Percentiles rank a stretch among this genome's conserved stretches.
These are phyloP conservation scores for Triadica sebifera DNA, from an alignment of 345 rosid species.

Conservation along the genomic window DNA sequence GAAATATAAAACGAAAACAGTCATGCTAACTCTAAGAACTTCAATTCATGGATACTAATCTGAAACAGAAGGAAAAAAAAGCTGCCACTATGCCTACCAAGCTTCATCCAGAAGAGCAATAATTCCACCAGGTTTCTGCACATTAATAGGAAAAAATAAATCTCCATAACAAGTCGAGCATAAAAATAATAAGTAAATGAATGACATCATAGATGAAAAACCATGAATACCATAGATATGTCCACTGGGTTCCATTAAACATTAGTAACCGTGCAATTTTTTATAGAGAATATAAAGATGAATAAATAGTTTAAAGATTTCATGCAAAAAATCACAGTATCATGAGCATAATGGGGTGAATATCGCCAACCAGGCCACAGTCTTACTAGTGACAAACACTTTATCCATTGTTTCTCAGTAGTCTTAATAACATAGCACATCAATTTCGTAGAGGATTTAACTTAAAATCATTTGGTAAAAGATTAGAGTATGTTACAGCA, in stretches of 20 bases:
- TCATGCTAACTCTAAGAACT: not conserved
- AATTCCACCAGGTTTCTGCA: constrained; percentile 99
- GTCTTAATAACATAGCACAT: not conserved
- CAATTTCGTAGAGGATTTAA: not conserved
- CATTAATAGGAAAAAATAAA: constrained; percentile 14
- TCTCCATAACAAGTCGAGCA: not conserved
- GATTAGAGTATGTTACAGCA: not conserved
- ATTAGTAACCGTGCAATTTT: not conserved
- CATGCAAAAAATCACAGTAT: not conserved
- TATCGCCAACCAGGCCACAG: not conserved
- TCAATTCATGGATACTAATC: constrained; percentile 3
- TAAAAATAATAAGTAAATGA: not conserved
- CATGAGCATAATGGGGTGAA: not conserved
- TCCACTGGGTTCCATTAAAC: not conserved
- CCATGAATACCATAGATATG: not conserved
- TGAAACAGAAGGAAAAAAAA: constrained; percentile 2
- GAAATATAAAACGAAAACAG: constrained; percentile 1
- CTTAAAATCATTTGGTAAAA: not conserved
- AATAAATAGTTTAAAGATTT: constrained; percentile 5
- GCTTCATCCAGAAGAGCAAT: constrained; percentile 99
- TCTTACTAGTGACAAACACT: not conserved
- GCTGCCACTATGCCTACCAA: constrained; percentile 52
- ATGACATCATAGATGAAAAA: not conserved
- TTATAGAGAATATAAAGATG: not conserved
- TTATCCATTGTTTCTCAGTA: not conserved